Evolutionary conservation across 2,329 filamentous ascomycete genomes (phyloP).

Genomic region (Lachnellula arida): DNA sequence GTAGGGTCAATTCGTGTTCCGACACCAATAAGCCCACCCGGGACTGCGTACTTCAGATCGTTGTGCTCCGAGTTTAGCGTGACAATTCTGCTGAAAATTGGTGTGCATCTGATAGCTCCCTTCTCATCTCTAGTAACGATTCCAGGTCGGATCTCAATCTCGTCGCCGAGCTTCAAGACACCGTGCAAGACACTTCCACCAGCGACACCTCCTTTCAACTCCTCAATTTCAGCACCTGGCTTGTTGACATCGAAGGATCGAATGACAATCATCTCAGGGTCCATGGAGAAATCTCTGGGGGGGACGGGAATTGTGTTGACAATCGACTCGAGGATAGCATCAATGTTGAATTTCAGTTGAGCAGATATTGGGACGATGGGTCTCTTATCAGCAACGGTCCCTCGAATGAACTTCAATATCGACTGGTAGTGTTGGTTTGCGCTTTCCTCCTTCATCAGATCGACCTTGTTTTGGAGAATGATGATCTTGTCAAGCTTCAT

Average conservation of each 20-base stretch:
- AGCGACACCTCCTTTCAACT: constrained; percentile 96
- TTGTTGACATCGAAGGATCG: constrained; percentile 99
- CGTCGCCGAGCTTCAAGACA: constrained; percentile 93
- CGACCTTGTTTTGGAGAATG: constrained; percentile 99
- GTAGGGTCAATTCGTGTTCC: constrained; percentile 97
- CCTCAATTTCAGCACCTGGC: constrained; percentile 96
- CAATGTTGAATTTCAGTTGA: constrained; percentile 99
- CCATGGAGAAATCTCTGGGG: constrained; percentile 80
- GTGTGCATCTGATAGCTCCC: constrained; percentile 91
- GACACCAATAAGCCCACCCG: constrained; percentile 95
- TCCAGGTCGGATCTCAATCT: constrained; percentile 98
- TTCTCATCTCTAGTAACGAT: constrained; percentile 93
- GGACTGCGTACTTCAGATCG: constrained; percentile 96
- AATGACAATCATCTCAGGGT: constrained; percentile 98
- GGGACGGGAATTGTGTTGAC: constrained; percentile 94
- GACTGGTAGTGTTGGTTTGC: constrained; percentile 93
- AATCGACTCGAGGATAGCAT: constrained; percentile 93
- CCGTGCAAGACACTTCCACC: constrained; percentile 95
- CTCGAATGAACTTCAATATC: constrained; percentile 96
- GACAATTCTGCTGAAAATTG: constrained; percentile 93
- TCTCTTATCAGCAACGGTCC: constrained; percentile 90
- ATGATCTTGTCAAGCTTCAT: constrained; percentile 99
- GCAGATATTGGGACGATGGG: constrained; percentile 96
- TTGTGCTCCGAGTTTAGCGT: constrained; percentile 97
- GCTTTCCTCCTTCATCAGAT: constrained; percentile 94